Percentiles rank a stretch among this genome's conserved stretches.
phyloP scores from a whole-genome alignment of 2,329 filamentous ascomycete species.

The Fusarium torulosum region DNA sequence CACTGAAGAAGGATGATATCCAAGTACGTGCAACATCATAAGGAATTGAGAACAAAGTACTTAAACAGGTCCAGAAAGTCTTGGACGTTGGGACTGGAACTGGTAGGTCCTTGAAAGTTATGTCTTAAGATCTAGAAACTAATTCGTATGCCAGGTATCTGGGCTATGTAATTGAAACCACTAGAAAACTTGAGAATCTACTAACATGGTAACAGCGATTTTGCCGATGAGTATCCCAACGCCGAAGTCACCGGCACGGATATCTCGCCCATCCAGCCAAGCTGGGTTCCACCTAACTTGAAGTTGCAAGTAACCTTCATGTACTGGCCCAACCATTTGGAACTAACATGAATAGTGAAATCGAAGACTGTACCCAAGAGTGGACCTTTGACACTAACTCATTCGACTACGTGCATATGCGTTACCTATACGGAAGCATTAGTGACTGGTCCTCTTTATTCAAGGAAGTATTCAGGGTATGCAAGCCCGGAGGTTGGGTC shows the following conservation, averaged over 20 bases:
- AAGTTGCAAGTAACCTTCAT: constrained; percentile 48
- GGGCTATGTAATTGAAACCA: constrained; percentile 56
- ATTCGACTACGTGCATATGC: constrained; percentile 73
- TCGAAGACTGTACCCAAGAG: constrained; percentile 50
- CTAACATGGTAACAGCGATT: constrained; percentile 57
- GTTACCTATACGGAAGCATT: constrained; percentile 68
- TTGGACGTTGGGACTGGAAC: constrained; percentile 69
- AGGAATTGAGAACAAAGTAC: background rate
- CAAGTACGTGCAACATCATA: constrained; percentile 20
- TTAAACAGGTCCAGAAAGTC: constrained; percentile 23
- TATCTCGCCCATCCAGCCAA: constrained; percentile 68
- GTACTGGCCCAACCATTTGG: fast-evolving
- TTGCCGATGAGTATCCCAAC: constrained; percentile 58
- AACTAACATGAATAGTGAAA: constrained; percentile 13
- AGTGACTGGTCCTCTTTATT: constrained; percentile 68
- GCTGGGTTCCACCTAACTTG: constrained; percentile 61
- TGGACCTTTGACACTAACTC: constrained; percentile 50
- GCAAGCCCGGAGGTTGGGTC: constrained; percentile 67
- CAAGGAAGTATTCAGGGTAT: constrained; percentile 61
- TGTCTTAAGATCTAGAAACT: fast-evolving
- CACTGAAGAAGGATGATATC: constrained; percentile 44
- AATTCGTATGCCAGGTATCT: constrained; percentile 49
- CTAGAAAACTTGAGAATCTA: fast-evolving
- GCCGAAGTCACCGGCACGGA: constrained; percentile 65
- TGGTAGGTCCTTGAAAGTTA: constrained; percentile 49